Evolutionary conservation across 345 rosid species (phyloP).

Genomic region (Eucalyptus erythrocorys): DNA sequence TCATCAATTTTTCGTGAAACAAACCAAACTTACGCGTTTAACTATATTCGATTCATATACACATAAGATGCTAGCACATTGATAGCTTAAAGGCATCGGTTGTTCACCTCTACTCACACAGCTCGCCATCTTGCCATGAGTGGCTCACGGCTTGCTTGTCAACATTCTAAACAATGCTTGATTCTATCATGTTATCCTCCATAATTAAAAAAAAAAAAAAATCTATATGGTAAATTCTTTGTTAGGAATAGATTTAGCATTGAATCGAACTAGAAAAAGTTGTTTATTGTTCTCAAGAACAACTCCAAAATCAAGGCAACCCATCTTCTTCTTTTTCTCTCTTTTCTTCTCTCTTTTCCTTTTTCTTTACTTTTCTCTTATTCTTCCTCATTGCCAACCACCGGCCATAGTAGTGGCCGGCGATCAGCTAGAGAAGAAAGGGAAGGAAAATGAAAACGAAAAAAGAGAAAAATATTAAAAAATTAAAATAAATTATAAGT

Average conservation of each 20-base stretch:
- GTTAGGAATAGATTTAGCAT: no score
- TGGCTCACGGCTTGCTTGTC: rapidly evolving
- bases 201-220: rapidly evolving
- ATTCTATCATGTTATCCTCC: no score
- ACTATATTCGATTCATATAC: rapidly evolving
- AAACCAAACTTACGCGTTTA: not conserved
- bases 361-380: no score
- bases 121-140: not conserved
- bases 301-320: no score
- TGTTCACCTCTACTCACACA: not conserved
- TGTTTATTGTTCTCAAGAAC: no score
- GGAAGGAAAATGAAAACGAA: rapidly evolving
- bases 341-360: no score
- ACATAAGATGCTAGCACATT: not conserved
- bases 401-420: rapidly evolving
- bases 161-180: no score
- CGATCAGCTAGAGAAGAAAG: rapidly evolving
- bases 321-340: no score
- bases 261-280: no score
- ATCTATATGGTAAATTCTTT: no score
- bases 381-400: rapidly evolving
- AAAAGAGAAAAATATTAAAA: no score
- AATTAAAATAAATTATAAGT: no score
- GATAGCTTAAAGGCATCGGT: not conserved
- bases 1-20: not conserved